These are phyloP conservation scores for Aspergillus leporis DNA, from an alignment of 495 filamentous ascomycete genomes.

Conservation along the genomic window DNA sequence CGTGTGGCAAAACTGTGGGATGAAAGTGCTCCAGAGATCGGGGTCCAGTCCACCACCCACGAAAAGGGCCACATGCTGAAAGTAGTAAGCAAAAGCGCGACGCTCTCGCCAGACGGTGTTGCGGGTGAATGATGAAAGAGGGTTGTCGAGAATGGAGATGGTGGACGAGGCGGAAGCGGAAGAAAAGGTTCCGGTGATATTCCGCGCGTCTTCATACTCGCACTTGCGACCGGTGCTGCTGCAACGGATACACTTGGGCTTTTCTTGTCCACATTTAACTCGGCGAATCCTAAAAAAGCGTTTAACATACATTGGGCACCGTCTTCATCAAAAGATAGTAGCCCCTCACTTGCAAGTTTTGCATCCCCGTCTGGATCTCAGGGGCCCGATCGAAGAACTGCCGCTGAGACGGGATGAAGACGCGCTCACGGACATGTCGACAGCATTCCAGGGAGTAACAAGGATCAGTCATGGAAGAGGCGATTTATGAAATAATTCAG, in stretches of 20 bases:
- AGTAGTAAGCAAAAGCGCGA: conserved; percentile 44
- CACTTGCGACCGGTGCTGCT: conserved; percentile 52
- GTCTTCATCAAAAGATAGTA: neutral
- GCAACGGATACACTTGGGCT: conserved; percentile 48
- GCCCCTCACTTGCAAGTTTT: conserved; percentile 44
- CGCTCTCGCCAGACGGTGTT: conserved; percentile 37
- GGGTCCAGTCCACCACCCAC: conserved; percentile 49
- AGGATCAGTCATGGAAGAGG: no score
- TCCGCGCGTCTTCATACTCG: conserved; percentile 33
- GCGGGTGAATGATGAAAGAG: conserved; percentile 26
- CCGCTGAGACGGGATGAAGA: no score
- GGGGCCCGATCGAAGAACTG: no score
- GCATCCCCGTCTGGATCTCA: conserved; percentile 36
- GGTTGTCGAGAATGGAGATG: conserved; percentile 12
- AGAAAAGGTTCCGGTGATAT: conserved; percentile 10
- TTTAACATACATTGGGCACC: conserved; percentile 7
- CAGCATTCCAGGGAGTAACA: no score
- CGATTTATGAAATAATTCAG: no score
- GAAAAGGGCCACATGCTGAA: conserved; percentile 29
- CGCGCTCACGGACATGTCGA: no score
- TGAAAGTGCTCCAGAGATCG: conserved; percentile 56
- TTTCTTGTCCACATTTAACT: conserved; percentile 60
- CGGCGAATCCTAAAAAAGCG: conserved; percentile 39
- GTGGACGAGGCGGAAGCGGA: conserved; percentile 15
- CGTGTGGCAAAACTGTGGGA: conserved; percentile 55